These are phyloP conservation scores for Acacia concinna DNA, from an alignment of 331 rosid species.

Conservation along the genomic window DNA sequence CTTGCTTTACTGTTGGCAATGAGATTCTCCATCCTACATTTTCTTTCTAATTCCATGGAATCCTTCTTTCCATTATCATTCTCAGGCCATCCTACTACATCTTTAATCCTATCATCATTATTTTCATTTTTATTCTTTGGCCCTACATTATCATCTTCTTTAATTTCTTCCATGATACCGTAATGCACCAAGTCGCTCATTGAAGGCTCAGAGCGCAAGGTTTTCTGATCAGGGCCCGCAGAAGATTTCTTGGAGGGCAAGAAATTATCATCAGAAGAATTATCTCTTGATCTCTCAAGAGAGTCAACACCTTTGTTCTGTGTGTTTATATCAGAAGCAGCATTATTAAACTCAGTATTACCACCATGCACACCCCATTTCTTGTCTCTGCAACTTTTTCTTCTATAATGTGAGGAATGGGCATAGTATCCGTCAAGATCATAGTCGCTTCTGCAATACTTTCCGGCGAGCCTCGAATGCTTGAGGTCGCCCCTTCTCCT, in stretches of 20 bases:
- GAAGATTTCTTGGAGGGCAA: slow-evolving; percentile 1
- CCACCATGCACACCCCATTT: slow-evolving; percentile 42
- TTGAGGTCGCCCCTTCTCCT: slow-evolving; percentile 16
- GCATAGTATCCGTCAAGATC: slow-evolving; percentile 31
- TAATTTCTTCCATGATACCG: slow-evolving; percentile 20
- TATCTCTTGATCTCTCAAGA: slow-evolving; percentile 13
- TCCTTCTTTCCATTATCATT: slow-evolving; percentile 61
- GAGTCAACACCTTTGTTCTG: slow-evolving; percentile 3
- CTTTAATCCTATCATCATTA: slow-evolving; percentile 37
- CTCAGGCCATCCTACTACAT: slow-evolving; percentile 52
- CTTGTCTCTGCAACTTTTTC: slow-evolving; percentile 43
- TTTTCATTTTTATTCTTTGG: slow-evolving; percentile 26
- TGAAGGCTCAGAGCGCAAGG: slow-evolving; percentile 36
- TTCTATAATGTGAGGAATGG: slow-evolving; percentile 37
- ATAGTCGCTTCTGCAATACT: slow-evolving; percentile 11
- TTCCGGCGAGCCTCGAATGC: slow-evolving; percentile 1
- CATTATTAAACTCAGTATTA: slow-evolving; percentile 22
- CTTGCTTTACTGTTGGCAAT: slow-evolving; percentile 82
- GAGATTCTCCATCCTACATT: slow-evolving; percentile 73
- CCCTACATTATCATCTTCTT: slow-evolving; percentile 41
- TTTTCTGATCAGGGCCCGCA: slow-evolving; percentile 22
- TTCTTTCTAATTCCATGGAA: slow-evolving; percentile 67
- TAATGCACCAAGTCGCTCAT: slow-evolving; percentile 15
- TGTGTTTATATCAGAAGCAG: background rate
- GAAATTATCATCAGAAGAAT: slow-evolving; percentile 13